These are phyloP conservation scores for Lichtheimia corymbifera DNA, from an alignment of 371 early-diverging fungal genomes.

Conservation along the genomic window DNA sequence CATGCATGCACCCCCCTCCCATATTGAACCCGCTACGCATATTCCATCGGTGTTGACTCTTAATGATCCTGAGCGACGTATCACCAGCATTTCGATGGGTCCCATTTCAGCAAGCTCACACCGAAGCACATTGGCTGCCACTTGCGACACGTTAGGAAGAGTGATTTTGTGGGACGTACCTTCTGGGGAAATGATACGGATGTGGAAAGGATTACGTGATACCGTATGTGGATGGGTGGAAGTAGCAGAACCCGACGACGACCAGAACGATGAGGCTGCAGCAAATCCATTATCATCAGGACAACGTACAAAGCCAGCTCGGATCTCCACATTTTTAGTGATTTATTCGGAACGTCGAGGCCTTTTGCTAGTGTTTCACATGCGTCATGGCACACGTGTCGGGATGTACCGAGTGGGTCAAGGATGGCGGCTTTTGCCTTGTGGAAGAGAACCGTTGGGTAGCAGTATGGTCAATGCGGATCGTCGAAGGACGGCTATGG, in stretches of 20 bases:
- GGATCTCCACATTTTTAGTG: conserved; percentile 52
- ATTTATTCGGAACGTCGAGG: conserved; percentile 64
- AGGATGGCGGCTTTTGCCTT: conserved; percentile 54
- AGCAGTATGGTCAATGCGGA: conserved; percentile 41
- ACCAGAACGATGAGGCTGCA: too few species aligned
- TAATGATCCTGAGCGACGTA: conserved; percentile 49
- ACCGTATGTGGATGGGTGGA: conserved; percentile 69
- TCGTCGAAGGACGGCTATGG: conserved; percentile 21
- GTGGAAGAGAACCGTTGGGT: conserved; percentile 43
- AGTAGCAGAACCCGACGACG: conserved; percentile 28
- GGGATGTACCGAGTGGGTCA: conserved; percentile 60
- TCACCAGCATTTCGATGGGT: conserved; percentile 48
- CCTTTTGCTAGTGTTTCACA: conserved; percentile 57
- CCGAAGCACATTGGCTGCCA: conserved; percentile 54
- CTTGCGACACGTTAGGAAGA: conserved; percentile 64
- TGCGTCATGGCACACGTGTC: conserved; percentile 65
- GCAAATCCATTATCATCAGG: neutral
- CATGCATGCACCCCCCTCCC: conserved; percentile 33
- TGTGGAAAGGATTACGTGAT: conserved; percentile 72
- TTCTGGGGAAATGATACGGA: conserved; percentile 60
- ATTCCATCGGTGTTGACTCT: conserved; percentile 48
- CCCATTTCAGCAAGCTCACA: conserved; percentile 51
- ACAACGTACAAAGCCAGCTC: conserved; percentile 10
- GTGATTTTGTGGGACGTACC: conserved; percentile 62
- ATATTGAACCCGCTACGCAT: conserved; percentile 59